Base-by-base conservation (phyloP, 495 filamentous ascomycete genomes). In the Aspergillus incahuasiensis region DNA sequence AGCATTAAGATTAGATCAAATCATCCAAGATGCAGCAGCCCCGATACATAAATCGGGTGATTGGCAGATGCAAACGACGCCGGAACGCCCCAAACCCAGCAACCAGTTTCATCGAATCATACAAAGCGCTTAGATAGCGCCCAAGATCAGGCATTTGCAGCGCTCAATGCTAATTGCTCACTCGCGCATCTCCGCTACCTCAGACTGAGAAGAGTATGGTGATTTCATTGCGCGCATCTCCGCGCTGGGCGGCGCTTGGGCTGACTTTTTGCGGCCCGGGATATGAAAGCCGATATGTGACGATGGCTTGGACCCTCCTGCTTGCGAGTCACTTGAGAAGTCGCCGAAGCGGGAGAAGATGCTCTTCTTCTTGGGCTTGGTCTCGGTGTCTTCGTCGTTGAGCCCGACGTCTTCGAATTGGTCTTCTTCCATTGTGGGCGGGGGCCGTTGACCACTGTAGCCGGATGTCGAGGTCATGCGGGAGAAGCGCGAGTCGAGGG, bases 391-490 rank as follows among this genome's bases (percentile, higher is more conserved):
- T 55, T 94, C 92, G 44, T 94, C 92, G 46, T 86, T 83, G 16
- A 98, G 74, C 0, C 89, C 90, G 4, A 98, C 89, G 6, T 98
- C 95, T 66, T 97, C 94, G 64, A 97, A 96, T 24, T 72, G 68
- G 60, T 91, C 88, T 55, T 94, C 91, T 28, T 83, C 80, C 52
- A 83, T 86, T 12, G 82, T 74, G 30, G 81, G 76, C 38, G 53
- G 3, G 12, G 32, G 54, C 59, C 70, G 74, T 77, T 51, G 68
- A 77, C 39, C 82, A 68, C 40, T 73, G 74, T 43, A 35, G 32
- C 77, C 78, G 54, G 79, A 77, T 42, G 80, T 79, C 1, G 71
- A 70, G 25, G 61, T 68, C 52, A 82, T 68, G 51, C 82, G 78
- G 43, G 76, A 76, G 55, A 84, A 76, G 32, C 82, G 80, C 42